Conservation (phyloP, 1,284 basidiomycete genomes). For the Grifola frondosa region DNA sequence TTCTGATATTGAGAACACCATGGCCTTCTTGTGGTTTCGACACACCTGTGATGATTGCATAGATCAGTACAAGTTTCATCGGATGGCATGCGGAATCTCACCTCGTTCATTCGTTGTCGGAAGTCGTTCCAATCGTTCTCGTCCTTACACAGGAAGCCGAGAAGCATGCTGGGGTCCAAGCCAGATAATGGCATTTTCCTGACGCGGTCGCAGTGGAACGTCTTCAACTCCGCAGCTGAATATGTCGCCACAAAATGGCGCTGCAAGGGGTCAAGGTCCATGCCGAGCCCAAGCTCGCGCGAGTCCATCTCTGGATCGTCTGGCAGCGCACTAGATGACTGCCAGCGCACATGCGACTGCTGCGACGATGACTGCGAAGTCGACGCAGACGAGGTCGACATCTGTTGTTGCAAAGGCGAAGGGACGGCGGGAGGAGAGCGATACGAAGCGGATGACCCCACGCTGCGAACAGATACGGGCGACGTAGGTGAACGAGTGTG, state of each 20-base stretch:
- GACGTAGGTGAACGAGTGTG: slow-evolving; percentile 46
- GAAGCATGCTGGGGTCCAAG: slow-evolving; percentile 96
- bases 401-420: slow-evolving; percentile 59
- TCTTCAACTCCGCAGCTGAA: slow-evolving; percentile 65
- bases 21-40: no score
- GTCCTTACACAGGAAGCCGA: slow-evolving; percentile 87
- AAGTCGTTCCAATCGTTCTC: slow-evolving; percentile 87
- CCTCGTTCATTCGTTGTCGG: slow-evolving; percentile 67
- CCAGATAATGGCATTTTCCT: slow-evolving; percentile 89
- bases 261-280: slow-evolving; percentile 45
- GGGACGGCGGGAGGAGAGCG: slow-evolving; percentile 52
- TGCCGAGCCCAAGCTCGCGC: slow-evolving; percentile 35
- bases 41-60: no score
- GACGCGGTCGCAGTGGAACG: slow-evolving; percentile 93
- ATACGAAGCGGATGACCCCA: slow-evolving; percentile 58
- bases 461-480: slow-evolving; percentile 49
- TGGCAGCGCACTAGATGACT: slow-evolving; percentile 30
- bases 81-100: slow-evolving; percentile 30
- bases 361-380: slow-evolving; percentile 30
- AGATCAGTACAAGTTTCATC: no score
- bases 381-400: slow-evolving; percentile 46
- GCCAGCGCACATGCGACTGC: slow-evolving; percentile 33
- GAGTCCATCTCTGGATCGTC: slow-evolving; percentile 40
- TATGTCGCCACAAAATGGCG: slow-evolving; percentile 69
- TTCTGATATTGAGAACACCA: no score